Base-by-base conservation (phyloP, 2,329 filamentous ascomycete species). In the Colletotrichum lindemuthianum region DNA sequence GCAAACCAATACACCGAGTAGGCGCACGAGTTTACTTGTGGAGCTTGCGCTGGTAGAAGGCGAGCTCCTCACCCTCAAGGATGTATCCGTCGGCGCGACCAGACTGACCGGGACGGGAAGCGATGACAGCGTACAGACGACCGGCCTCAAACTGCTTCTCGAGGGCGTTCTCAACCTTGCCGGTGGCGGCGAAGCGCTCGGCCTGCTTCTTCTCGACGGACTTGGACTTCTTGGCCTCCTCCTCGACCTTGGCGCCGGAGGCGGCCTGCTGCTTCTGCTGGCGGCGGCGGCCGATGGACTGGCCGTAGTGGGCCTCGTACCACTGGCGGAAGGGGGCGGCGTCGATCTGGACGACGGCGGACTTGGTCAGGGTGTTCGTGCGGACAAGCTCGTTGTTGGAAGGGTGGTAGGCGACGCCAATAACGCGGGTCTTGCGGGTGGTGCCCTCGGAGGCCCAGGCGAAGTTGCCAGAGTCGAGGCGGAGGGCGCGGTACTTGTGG, bases 331-430 rank as follows among this genome's bases (percentile, higher is more conserved):
- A 99, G 74, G 96, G 96, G 70, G 96, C 93, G 76, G 96, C 96
- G 84, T 99, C 96, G 84, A 99, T 87, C 88, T 99, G 96, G 82
- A 99, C 92, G 78, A 99, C 92, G 85, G 96, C 96, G 79, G 93
- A 93, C 87, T 94, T 96, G 88, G 96, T 99, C 82, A 99, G 89
- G 86, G 96, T 98, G 91, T 99, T 99, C 84, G 96, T 99, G 80
- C 96, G 96, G 88, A 99, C 94, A 76, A 99, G 90, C 87, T 99
- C 96, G 93, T 99, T 99, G 94, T 99, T 99, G 82, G 95, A 97
- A 70, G 96, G 96, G 86, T 99, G 96, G 92, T 93, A 99, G 81
- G 90, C 91, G 85, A 99, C 96, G 78, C 87, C 93, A 82, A 99
- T 97, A 82, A 99, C 92, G 88, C 96, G 96, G 84, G 92, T 93